These are phyloP conservation scores for Blastomyces parvus DNA, from an alignment of 2,329 filamentous ascomycete species.

Conservation along the genomic window DNA sequence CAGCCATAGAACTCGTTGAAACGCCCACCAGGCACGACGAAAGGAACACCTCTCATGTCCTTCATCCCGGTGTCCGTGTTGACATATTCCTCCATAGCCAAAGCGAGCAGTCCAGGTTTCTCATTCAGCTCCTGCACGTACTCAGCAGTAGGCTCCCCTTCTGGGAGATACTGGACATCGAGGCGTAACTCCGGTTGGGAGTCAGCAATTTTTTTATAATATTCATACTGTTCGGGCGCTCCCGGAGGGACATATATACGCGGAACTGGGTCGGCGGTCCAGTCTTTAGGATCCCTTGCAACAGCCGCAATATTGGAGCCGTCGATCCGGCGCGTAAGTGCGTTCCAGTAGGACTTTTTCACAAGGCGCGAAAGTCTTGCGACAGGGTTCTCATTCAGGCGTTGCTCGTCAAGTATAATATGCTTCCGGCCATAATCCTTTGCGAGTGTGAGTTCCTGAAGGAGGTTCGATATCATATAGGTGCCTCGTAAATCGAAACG, in stretches of 20 bases:
- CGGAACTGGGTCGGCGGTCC: slow-evolving; percentile 79
- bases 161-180: slow-evolving; percentile 69
- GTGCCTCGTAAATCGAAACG: slow-evolving; percentile 87
- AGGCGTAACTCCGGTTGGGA: slow-evolving; percentile 74
- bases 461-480: slow-evolving; percentile 92
- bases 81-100: slow-evolving; percentile 71
- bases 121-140: slow-evolving; percentile 74
- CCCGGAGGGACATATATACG: slow-evolving; percentile 83
- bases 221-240: slow-evolving; percentile 78
- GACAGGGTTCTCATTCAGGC: slow-evolving; percentile 91
- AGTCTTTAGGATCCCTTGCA: slow-evolving; percentile 86
- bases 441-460: slow-evolving; percentile 88
- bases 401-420: slow-evolving; percentile 82
- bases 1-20: slow-evolving; percentile 99
- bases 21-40: slow-evolving; percentile 91
- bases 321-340: slow-evolving; percentile 81
- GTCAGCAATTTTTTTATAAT: slow-evolving; percentile 71
- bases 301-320: slow-evolving; percentile 69
- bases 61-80: slow-evolving; percentile 60
- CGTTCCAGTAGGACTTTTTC: slow-evolving; percentile 84
- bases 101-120: slow-evolving; percentile 78
- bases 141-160: slow-evolving; percentile 64
- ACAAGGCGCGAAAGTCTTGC: slow-evolving; percentile 79
- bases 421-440: slow-evolving; percentile 82
- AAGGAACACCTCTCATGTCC: slow-evolving; percentile 70